Percentiles rank a stretch among this genome's conserved stretches.
Evolutionary conservation across 2,329 filamentous ascomycete genomes (phyloP).

Genomic region (Colletotrichum musae): DNA sequence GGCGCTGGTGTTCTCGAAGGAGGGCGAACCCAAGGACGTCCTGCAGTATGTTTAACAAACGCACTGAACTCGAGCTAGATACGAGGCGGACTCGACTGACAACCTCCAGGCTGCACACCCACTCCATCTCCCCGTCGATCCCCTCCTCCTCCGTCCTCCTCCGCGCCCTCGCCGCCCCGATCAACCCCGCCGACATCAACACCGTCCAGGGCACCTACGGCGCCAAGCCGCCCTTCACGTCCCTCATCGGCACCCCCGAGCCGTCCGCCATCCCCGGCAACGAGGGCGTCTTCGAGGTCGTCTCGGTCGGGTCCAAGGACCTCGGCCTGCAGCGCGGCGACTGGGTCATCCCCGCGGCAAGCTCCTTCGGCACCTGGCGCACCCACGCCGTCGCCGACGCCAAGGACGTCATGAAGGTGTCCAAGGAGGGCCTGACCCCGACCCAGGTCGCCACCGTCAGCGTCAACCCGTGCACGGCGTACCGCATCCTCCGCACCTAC

Average conservation of each 20-base stretch:
- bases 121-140: slow-evolving; percentile 83
- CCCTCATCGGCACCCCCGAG: slow-evolving; percentile 80
- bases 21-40: slow-evolving; percentile 82
- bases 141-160: slow-evolving; percentile 78
- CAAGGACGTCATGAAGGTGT: slow-evolving; percentile 75
- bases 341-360: slow-evolving; percentile 91
- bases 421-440: slow-evolving; percentile 78
- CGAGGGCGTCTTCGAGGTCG: slow-evolving; percentile 94
- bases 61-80: neutral
- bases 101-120: slow-evolving; percentile 70
- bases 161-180: slow-evolving; percentile 89
- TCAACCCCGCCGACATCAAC: slow-evolving; percentile 99
- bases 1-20: slow-evolving; percentile 81
- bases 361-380: slow-evolving; percentile 93
- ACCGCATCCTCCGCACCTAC: slow-evolving; percentile 91
- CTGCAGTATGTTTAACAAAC: slow-evolving; percentile 63
- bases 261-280: slow-evolving; percentile 88
- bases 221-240: slow-evolving; percentile 83
- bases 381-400: slow-evolving; percentile 83
- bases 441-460: slow-evolving; percentile 89
- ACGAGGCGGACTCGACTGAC: slow-evolving; percentile 7
- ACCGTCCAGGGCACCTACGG: slow-evolving; percentile 98
- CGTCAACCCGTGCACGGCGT: slow-evolving; percentile 95
- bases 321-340: slow-evolving; percentile 78
- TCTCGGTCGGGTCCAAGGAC: slow-evolving; percentile 74